Evolutionary conservation across 164 flowering plant species (phyloP).

Genomic region (Tetracentron sinense): DNA sequence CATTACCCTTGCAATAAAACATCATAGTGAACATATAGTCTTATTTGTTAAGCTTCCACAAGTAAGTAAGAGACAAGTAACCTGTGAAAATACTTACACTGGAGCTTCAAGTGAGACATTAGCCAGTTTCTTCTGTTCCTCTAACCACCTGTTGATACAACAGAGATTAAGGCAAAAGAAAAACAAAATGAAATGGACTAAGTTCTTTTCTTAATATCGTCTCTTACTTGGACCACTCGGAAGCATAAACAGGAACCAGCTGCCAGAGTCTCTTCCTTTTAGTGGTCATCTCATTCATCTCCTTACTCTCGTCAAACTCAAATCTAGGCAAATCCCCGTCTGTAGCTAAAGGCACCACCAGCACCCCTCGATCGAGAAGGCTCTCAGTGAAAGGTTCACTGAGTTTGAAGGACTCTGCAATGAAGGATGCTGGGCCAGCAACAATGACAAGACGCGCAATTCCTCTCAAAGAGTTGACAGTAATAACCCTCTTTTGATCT

Average conservation of each 20-base stretch:
- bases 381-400: conserved; percentile 60
- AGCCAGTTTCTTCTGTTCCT: conserved; percentile 86
- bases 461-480: conserved; percentile 66
- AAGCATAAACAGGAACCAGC: conserved; percentile 51
- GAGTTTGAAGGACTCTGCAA: conserved; percentile 53
- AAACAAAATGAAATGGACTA: neutral
- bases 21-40: neutral
- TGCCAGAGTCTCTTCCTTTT: conserved; percentile 87
- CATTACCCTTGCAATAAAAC: too few relatives aligned
- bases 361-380: conserved; percentile 80
- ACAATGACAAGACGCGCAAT: conserved; percentile 79
- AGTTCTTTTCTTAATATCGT: neutral
- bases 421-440: conserved; percentile 70
- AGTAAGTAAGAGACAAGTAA: neutral
- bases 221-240: conserved; percentile 85
- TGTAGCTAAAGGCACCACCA: conserved; percentile 76
- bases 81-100: conserved; percentile 55
- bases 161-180: conserved; percentile 1
- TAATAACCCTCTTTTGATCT: conserved; percentile 50
- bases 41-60: neutral
- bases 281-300: conserved; percentile 29
- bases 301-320: conserved; percentile 64
- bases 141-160: conserved; percentile 68
- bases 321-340: conserved; percentile 60
- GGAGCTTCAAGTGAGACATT: conserved; percentile 82